Conservation (phyloP, 176 grass and related monocot genomes). For the Oryza nivara region DNA sequence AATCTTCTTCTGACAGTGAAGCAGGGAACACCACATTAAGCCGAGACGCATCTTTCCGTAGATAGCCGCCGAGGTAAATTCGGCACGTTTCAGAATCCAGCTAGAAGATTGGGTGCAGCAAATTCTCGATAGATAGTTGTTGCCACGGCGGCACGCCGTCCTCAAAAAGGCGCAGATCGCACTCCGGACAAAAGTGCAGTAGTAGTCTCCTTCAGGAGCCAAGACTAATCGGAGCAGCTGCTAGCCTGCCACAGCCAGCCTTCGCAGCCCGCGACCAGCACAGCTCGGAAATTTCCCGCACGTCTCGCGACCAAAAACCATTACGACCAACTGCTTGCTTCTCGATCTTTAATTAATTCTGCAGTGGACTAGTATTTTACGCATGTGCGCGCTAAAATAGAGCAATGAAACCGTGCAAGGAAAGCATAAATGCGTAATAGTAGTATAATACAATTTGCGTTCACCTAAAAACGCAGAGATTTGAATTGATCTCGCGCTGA, state of each 20-base stretch:
- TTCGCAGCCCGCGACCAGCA: neutral
- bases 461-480: neutral
- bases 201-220: neutral
- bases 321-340: neutral
- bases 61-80: neutral
- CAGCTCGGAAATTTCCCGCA: conserved; percentile 17
- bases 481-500: neutral
- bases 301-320: too few species aligned
- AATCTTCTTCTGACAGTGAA: neutral
- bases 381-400: neutral
- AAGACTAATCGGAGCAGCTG: neutral
- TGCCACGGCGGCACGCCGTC: conserved; percentile 16
- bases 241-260: neutral
- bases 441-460: neutral
- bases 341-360: neutral
- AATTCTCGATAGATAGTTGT: neutral
- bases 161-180: neutral
- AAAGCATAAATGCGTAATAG: too few species aligned
- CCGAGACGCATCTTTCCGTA: neutral
- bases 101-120: neutral
- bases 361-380: neutral
- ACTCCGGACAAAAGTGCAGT: neutral
- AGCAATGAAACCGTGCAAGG: neutral
- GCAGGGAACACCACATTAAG: neutral
- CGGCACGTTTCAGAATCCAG: conserved; percentile 12